These are phyloP conservation scores for Stenogyne calaminthoides DNA, from an alignment of 305 asterid genomes.

Conservation along the genomic window DNA sequence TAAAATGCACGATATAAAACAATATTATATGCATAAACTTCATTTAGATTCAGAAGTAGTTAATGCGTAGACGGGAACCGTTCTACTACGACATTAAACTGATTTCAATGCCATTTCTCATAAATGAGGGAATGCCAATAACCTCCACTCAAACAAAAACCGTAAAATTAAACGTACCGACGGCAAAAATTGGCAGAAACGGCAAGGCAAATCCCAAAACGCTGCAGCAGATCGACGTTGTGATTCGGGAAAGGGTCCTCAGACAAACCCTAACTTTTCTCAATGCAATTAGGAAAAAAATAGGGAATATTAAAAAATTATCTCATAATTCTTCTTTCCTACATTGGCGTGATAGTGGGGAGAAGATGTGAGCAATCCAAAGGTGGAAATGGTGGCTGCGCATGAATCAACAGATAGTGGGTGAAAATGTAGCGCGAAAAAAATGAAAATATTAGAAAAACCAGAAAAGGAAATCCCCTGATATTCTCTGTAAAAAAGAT, in stretches of 20 bases:
- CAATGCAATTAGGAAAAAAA: constrained; percentile 10
- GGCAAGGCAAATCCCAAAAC: constrained; percentile 26
- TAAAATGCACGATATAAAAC: constrained; percentile 24
- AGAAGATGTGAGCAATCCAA: constrained; percentile 21
- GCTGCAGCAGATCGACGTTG: constrained; percentile 39
- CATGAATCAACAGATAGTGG: constrained; percentile 11
- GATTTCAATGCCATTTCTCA: constrained; percentile 24
- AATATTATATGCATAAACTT: neutral
- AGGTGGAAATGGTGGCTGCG: constrained; percentile 25
- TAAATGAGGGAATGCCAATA: constrained; percentile 6
- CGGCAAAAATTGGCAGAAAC: constrained; percentile 11
- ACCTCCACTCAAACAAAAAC: constrained; percentile 16
- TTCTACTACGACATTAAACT: constrained; percentile 19
- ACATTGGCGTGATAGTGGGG: constrained; percentile 14
- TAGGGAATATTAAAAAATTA: neutral
- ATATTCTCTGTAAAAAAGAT: neutral
- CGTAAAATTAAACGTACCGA: constrained; percentile 33
- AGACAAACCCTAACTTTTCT: constrained; percentile 34
- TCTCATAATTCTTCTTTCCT: constrained; percentile 6
- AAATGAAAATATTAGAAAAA: constrained; percentile 11
- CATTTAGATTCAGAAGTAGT: constrained; percentile 18
- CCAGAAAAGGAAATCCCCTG: constrained; percentile 6
- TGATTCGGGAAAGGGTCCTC: constrained; percentile 14
- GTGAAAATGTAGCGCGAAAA: constrained; percentile 36
- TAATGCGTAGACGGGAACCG: constrained; percentile 25